phyloP scores from a whole-genome alignment of 257 asterid species.

The Euphrasia confusa region DNA sequence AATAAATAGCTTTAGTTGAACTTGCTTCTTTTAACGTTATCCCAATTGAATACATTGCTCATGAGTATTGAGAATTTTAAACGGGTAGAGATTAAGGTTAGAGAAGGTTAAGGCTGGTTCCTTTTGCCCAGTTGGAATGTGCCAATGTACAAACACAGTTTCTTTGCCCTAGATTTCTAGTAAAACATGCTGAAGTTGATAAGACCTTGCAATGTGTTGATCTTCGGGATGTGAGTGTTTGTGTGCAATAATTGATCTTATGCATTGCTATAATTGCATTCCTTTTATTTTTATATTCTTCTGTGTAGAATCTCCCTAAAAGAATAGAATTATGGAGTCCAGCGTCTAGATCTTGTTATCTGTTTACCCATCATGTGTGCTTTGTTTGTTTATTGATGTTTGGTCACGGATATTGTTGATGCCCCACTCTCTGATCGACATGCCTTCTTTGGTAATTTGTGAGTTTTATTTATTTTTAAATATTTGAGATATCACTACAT shows the following conservation, averaged over 20 bases:
- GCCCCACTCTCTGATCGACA: neutral
- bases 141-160: neutral
- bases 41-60: neutral
- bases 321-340: neutral
- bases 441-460: neutral
- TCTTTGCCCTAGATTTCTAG: neutral
- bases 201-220: neutral
- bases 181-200: neutral
- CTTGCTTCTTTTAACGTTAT: neutral
- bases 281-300: neutral
- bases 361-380: neutral
- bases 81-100: neutral
- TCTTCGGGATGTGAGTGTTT: neutral
- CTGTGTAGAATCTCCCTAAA: neutral
- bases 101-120: constrained; percentile 6
- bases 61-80: neutral
- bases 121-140: constrained; percentile 13
- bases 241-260: neutral
- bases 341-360: neutral
- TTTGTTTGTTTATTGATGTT: too few relatives aligned
- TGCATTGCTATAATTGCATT: constrained; percentile 3
- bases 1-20: neutral
- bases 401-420: too few relatives aligned
- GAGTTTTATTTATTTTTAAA: neutral
- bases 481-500: neutral